Evolutionary conservation across 257 asterid species (phyloP).

Genomic region (Ilex aquifolium): DNA sequence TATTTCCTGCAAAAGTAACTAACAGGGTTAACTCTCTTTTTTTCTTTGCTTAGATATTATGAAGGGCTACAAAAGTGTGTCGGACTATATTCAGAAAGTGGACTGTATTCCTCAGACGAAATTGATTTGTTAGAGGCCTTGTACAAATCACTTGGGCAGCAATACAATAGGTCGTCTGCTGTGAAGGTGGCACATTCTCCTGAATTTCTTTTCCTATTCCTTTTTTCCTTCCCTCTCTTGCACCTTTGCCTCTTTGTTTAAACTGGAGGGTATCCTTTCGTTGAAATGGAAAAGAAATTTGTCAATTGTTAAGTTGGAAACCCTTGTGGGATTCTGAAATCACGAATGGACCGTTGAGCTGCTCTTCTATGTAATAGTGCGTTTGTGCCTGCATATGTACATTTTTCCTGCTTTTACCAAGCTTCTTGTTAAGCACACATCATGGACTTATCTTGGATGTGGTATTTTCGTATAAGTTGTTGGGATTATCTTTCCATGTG

Average conservation of each 20-base stretch:
- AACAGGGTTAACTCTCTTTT: constrained; percentile 4
- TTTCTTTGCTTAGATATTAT: constrained; percentile 59
- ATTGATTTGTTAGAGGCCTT: constrained; percentile 63
- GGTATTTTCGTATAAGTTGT: too few species aligned
- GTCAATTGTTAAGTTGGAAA: too few species aligned
- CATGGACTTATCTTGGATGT: too few species aligned
- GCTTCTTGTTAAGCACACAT: too few species aligned
- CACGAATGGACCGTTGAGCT: too few species aligned
- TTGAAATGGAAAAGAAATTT: too few species aligned
- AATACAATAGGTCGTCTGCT: constrained; percentile 79
- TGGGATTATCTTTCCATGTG: too few species aligned
- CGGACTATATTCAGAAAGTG: constrained; percentile 55
- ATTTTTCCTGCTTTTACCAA: too few species aligned
- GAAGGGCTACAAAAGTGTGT: constrained; percentile 90
- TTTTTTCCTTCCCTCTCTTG: constrained; percentile 1
- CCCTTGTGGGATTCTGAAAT: too few species aligned
- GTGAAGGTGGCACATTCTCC: constrained; percentile 59
- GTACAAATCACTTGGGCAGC: constrained; percentile 67
- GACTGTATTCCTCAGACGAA: constrained; percentile 63
- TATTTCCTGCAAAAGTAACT: constrained; percentile 5
- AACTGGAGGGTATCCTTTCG: too few species aligned
- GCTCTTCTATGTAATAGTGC: too few species aligned
- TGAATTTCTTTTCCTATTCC: neutral
- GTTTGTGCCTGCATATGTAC: too few species aligned
- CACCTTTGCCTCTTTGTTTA: neutral